These are phyloP conservation scores for Aspergillus felis DNA, from an alignment of 2,329 filamentous ascomycete species.

Conservation along the genomic window DNA sequence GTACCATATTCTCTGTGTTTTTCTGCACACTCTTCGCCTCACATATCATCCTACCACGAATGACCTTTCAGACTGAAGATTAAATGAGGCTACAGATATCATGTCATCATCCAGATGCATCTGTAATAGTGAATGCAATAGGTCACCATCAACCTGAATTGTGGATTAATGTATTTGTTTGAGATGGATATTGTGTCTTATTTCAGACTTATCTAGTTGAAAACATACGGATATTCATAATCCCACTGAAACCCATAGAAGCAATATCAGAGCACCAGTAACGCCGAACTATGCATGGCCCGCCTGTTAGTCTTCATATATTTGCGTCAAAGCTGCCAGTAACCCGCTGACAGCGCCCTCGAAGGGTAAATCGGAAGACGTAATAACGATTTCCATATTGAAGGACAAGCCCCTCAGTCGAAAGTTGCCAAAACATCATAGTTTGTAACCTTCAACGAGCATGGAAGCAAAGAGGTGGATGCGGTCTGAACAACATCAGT, in stretches of 20 bases:
- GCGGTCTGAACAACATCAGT: constrained; percentile 20
- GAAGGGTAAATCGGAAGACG: not conserved
- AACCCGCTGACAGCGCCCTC: not conserved
- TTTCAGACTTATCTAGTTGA: not conserved
- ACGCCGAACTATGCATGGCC: not conserved
- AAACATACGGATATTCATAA: not conserved
- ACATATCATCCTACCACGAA: not conserved
- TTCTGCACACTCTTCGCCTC: not conserved
- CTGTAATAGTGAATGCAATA: not conserved
- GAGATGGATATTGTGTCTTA: not conserved
- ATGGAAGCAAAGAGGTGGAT: constrained; percentile 42
- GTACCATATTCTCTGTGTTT: not conserved
- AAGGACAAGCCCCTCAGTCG: not conserved
- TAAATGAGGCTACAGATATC: not conserved
- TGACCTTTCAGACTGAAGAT: not conserved
- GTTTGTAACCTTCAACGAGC: constrained; percentile 26
- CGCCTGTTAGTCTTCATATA: not conserved
- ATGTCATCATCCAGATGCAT: not conserved
- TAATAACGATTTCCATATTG: not conserved
- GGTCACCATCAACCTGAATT: not conserved
- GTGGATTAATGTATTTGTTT: not conserved
- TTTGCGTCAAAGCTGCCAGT: not conserved
- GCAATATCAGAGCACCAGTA: not conserved
- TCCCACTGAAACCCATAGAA: not conserved
- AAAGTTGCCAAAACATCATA: not conserved